Percentiles rank a stretch among this genome's conserved stretches.
Evolutionary conservation across 176 grass and related monocot species (phyloP).

Genomic region (Oryza brachyantha): DNA sequence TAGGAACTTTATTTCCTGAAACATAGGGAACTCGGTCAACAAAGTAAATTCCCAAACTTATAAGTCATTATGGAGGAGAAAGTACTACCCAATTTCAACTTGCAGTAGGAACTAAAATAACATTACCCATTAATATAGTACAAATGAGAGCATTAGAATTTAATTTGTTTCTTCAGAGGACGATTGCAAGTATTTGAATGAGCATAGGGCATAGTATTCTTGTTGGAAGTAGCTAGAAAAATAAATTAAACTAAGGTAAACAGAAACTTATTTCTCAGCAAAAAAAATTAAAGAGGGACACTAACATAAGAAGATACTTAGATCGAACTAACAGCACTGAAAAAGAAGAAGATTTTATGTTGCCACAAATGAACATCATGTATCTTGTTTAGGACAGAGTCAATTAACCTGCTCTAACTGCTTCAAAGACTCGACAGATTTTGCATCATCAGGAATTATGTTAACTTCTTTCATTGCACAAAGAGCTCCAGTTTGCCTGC

Average conservation of each 20-base stretch:
- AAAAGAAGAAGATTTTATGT: not conserved
- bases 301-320: conserved; percentile 9
- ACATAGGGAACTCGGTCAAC: conserved; percentile 37
- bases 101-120: not conserved
- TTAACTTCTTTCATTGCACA: conserved; percentile 99
- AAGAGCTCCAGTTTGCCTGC: conserved; percentile 85
- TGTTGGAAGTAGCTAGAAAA: not conserved
- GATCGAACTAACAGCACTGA: not conserved
- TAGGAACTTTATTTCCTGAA: conserved; percentile 95
- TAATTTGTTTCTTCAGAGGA: not conserved
- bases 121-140: not conserved
- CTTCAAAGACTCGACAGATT: conserved; percentile 80
- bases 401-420: conserved; percentile 83
- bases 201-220: conserved; percentile 7
- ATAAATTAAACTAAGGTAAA: not conserved
- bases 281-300: conserved; percentile 10
- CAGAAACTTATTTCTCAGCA: not conserved
- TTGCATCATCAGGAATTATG: conserved; percentile 94
- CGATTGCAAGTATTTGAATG: conserved; percentile 2
- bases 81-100: not conserved
- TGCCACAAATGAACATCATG: conserved; percentile 8
- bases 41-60: not conserved
- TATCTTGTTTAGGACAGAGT: not conserved
- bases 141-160: not conserved
- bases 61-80: conserved; percentile 4